Evolutionary conservation across 73 alveolate genomes (phyloP).

Genomic region (Breviolum minutum): DNA sequence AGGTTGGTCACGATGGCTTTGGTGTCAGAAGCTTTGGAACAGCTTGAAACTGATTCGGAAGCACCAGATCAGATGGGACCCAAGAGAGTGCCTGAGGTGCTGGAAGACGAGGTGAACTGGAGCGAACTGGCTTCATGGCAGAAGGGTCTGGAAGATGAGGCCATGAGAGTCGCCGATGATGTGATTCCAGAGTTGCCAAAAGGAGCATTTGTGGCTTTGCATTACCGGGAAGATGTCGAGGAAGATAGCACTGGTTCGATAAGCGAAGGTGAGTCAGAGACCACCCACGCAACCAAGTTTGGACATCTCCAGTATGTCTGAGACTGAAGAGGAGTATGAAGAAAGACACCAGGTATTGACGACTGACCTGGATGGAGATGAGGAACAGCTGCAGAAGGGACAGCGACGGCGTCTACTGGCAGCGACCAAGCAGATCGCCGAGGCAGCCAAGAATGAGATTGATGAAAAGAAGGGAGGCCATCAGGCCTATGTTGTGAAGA

Average conservation of each 20-base stretch:
- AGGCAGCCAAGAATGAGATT: not conserved
- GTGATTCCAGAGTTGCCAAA: not conserved
- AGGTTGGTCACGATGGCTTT: not conserved
- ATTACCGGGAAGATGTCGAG: too few species aligned
- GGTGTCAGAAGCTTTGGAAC: not conserved
- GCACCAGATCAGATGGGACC: not conserved
- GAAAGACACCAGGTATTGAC: not conserved
- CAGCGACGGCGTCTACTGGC: slow-evolving; percentile 7
- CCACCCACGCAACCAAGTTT: not conserved
- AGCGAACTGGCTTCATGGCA: slow-evolving; percentile 1
- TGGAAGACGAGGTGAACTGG: not conserved
- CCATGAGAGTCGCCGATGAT: not conserved
- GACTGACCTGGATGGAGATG: not conserved
- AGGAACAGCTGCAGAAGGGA: not conserved
- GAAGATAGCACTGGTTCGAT: not conserved
- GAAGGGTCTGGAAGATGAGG: not conserved
- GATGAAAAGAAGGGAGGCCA: not conserved
- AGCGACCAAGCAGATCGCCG: slow-evolving; percentile 12
- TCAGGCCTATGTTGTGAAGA: too few species aligned
- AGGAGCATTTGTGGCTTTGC: too few species aligned
- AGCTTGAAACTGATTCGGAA: not conserved
- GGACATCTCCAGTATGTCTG: not conserved
- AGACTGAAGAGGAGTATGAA: not conserved
- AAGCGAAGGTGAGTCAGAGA: not conserved
- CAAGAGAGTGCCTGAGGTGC: not conserved